A percentile compares a stretch with the other conserved stretches of the same genome.
These are phyloP conservation scores for Aschersonia sp. DNA, from an alignment of 2,329 filamentous ascomycete species.

Conservation along the genomic window DNA sequence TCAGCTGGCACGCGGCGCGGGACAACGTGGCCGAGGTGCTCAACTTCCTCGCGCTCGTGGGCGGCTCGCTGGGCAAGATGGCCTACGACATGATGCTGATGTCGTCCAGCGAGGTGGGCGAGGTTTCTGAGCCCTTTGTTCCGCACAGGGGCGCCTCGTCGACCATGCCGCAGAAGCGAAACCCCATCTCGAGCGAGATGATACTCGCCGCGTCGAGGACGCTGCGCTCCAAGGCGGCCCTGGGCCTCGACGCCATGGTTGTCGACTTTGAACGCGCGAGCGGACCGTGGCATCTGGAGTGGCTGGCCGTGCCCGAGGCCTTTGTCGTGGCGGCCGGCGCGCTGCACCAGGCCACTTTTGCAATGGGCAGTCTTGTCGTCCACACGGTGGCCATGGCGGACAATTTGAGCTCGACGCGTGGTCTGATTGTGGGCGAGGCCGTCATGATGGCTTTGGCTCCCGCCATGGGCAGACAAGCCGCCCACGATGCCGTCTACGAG, in stretches of 20 bases:
- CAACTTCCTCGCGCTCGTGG: slow-evolving; percentile 37
- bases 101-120: slow-evolving; percentile 37
- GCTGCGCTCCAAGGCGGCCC: slow-evolving; percentile 32
- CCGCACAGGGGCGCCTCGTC: slow-evolving; percentile 37
- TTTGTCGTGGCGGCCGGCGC: slow-evolving; percentile 39
- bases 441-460: slow-evolving; percentile 47
- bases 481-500: slow-evolving; percentile 41
- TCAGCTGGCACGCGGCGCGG: slow-evolving; percentile 43
- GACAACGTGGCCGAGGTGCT: slow-evolving; percentile 38
- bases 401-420: slow-evolving; percentile 35
- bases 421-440: slow-evolving; percentile 41
- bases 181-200: slow-evolving; percentile 42
- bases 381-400: slow-evolving; percentile 31
- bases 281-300: slow-evolving; percentile 45
- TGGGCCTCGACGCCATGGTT: slow-evolving; percentile 41
- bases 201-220: slow-evolving; percentile 40
- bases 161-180: slow-evolving; percentile 45
- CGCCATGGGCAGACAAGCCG: slow-evolving; percentile 33
- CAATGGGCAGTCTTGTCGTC: slow-evolving; percentile 34
- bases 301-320: slow-evolving; percentile 37
- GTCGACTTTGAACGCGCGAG: slow-evolving; percentile 42
- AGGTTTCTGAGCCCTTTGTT: slow-evolving; percentile 39
- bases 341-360: slow-evolving; percentile 38
- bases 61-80: slow-evolving; percentile 38
- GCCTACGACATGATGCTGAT: slow-evolving; percentile 42